Percentiles rank a stretch among this genome's conserved stretches.
phyloP scores from a whole-genome alignment of 305 asterid genomes.

The Rubia occidens region DNA sequence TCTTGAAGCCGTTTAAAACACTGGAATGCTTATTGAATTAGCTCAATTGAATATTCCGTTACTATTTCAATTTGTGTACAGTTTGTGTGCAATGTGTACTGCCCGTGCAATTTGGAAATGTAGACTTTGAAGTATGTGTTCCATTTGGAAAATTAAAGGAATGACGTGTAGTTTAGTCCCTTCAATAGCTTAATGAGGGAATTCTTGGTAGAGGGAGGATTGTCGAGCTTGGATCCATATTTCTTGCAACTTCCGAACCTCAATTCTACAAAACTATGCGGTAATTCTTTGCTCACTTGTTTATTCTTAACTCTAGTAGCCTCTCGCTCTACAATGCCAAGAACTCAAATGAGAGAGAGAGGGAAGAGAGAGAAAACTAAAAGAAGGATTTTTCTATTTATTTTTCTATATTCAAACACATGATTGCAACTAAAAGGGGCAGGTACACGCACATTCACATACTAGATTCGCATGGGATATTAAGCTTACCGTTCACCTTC shows the following conservation, averaged over 20 bases:
- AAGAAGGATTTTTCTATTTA: neutral
- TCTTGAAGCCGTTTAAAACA: too few relatives aligned
- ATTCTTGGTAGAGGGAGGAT: constrained; percentile 30
- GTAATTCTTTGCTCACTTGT: neutral
- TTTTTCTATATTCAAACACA: too few relatives aligned
- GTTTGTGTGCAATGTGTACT: too few relatives aligned
- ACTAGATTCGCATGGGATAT: neutral
- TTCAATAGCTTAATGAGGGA: constrained; percentile 51
- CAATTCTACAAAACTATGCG: neutral
- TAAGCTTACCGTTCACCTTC: neutral
- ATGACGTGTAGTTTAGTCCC: constrained; percentile 19
- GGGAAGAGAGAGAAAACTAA: neutral
- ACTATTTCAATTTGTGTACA: too few relatives aligned
- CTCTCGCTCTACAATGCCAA: neutral
- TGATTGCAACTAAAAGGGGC: too few relatives aligned
- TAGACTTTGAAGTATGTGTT: too few relatives aligned
- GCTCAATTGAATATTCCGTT: too few relatives aligned
- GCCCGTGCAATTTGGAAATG: too few relatives aligned
- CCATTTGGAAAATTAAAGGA: too few relatives aligned
- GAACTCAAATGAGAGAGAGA: neutral
- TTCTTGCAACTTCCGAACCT: neutral
- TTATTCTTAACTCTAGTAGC: too few relatives aligned
- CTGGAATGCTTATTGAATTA: too few relatives aligned
- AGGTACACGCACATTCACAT: neutral
- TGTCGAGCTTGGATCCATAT: constrained; percentile 74